phyloP scores from a whole-genome alignment of 169 alveolate species.

The Eimeria necatrix region DNA sequence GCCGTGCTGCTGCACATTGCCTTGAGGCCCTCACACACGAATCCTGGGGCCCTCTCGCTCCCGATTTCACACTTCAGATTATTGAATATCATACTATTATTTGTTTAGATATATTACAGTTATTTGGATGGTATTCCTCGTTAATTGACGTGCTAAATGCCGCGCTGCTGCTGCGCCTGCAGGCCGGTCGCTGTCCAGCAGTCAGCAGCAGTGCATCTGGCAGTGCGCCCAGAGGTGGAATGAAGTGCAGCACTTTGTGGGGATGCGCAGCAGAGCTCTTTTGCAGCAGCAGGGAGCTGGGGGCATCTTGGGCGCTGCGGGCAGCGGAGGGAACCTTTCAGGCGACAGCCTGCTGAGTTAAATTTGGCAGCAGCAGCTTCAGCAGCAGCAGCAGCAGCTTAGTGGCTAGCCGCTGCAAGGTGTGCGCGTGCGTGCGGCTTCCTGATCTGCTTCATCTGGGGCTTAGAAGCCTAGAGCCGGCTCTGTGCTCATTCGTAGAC shows the following conservation, averaged over 20 bases:
- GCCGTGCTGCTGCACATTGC: no score
- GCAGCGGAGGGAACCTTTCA: background rate
- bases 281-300: conserved; percentile 48
- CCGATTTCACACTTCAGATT: background rate
- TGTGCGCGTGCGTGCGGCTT: background rate
- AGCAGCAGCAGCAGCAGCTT: background rate
- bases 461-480: no score
- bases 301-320: conserved; percentile 13
- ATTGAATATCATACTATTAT: no score
- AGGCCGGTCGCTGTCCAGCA: conserved; percentile 67
- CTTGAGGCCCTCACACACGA: background rate
- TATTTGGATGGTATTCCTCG: background rate
- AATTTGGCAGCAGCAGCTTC: background rate
- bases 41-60: background rate
- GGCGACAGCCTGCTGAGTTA: conserved; percentile 25
- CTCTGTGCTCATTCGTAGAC: background rate
- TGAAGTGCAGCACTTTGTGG: conserved; percentile 73
- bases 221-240: conserved; percentile 78
- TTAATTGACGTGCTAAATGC: background rate
- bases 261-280: conserved; percentile 66
- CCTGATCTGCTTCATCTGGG: background rate
- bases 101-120: background rate
- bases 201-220: conserved; percentile 77
- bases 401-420: background rate
- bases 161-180: background rate